phyloP scores from a whole-genome alignment of 805 yeast species.

The Spathaspora arborariae region DNA sequence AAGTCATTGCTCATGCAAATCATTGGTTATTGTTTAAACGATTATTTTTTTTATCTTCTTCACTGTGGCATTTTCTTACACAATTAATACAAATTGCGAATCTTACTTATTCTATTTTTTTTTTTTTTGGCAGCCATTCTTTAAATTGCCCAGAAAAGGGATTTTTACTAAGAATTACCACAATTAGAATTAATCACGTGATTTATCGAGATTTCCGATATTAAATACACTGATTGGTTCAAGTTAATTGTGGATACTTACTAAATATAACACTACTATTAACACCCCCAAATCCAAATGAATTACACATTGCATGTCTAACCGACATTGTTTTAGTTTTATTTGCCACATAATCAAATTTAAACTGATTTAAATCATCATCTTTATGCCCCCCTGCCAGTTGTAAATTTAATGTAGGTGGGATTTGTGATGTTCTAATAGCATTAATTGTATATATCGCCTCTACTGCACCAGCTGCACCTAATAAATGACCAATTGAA shows the following conservation, averaged over 20 bases:
- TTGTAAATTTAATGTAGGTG: slow-evolving; percentile 78
- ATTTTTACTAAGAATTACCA: neutral
- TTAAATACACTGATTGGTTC: neutral
- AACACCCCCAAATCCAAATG: slow-evolving; percentile 98
- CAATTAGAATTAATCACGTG: neutral
- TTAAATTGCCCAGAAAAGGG: neutral
- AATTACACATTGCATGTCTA: slow-evolving; percentile 70
- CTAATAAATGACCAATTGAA: slow-evolving; percentile 87
- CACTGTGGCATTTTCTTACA: neutral
- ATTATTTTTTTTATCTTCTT: neutral
- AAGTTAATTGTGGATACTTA: slow-evolving; percentile 10
- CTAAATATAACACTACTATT: slow-evolving; percentile 68
- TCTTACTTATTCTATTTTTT: too few relatives aligned
- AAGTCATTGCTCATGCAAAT: neutral
- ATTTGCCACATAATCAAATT: slow-evolving; percentile 57
- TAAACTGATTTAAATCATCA: slow-evolving; percentile 40
- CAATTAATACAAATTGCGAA: neutral
- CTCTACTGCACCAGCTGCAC: slow-evolving; percentile 96
- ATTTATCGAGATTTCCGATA: neutral
- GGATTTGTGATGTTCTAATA: slow-evolving; percentile 51
- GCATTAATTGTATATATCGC: slow-evolving; percentile 76
- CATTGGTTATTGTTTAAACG: neutral
- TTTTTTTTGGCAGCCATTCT: neutral
- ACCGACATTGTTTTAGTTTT: slow-evolving; percentile 37
- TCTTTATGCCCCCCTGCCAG: slow-evolving; percentile 46